A percentile compares a stretch with the other conserved stretches of the same genome.
phyloP scores from a whole-genome alignment of 2,329 filamentous ascomycete species.

The Ophiostoma sp. region DNA sequence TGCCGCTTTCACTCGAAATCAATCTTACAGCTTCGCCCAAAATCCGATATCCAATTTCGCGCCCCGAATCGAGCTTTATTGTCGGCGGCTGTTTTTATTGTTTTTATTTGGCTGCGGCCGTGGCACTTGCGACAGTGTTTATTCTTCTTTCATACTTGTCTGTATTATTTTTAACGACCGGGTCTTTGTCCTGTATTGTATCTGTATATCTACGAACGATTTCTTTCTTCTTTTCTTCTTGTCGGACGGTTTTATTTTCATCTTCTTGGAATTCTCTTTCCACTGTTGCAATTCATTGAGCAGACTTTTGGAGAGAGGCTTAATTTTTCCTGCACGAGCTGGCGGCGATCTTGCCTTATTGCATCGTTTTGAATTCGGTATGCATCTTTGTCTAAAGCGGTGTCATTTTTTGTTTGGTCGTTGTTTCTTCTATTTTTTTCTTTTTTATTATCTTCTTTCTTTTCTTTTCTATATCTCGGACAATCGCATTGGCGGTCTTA shows the following conservation, averaged over 20 bases:
- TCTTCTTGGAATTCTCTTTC: background rate
- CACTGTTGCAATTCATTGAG: background rate
- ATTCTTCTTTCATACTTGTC: background rate
- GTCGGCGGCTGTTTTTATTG: background rate
- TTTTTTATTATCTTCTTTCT: background rate
- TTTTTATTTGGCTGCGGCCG: background rate
- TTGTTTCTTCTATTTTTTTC: background rate
- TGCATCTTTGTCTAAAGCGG: background rate
- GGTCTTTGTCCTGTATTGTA: constrained; percentile 12
- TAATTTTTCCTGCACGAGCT: background rate
- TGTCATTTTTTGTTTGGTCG: background rate
- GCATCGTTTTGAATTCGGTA: background rate
- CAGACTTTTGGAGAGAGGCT: background rate
- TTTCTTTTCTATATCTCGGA: background rate
- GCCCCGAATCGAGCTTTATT: background rate
- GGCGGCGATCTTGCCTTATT: background rate
- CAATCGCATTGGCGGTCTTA: constrained; percentile 16
- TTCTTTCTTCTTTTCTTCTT: background rate
- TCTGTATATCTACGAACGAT: background rate
- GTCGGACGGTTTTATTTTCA: background rate
- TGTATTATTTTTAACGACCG: constrained; percentile 13
- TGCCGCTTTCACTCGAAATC: constrained; percentile 21
- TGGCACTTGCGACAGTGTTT: background rate
- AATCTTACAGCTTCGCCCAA: constrained; percentile 18
- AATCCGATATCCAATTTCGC: constrained; percentile 13